These are phyloP conservation scores for Colletotrichum liaoningense DNA, from an alignment of 2,329 filamentous ascomycete species.

Conservation along the genomic window DNA sequence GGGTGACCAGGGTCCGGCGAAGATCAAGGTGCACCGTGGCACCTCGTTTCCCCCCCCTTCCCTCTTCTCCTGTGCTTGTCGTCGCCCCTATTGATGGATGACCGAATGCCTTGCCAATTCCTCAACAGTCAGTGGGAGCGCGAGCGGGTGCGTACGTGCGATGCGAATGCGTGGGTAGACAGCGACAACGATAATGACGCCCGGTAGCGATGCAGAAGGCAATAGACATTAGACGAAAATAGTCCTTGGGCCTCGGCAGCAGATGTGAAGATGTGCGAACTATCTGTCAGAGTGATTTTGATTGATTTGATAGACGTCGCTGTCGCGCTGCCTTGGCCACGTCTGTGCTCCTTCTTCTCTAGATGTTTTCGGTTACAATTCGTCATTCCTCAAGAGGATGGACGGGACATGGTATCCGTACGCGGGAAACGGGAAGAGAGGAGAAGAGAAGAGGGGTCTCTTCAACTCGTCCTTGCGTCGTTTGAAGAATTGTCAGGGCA, in stretches of 20 bases:
- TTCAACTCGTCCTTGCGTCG: neutral
- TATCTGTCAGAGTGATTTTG: neutral
- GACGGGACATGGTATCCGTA: neutral
- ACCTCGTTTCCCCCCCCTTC: too few species aligned
- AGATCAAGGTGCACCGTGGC: neutral
- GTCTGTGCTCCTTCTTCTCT: neutral
- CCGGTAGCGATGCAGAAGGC: neutral
- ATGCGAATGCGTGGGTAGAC: neutral
- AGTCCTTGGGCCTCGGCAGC: neutral
- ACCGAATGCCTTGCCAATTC: neutral
- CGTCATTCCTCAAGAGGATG: neutral
- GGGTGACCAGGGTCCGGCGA: slow-evolving; percentile 9
- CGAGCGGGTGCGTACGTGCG: neutral
- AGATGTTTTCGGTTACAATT: neutral
- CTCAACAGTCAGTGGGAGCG: neutral
- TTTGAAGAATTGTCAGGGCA: slow-evolving; percentile 23
- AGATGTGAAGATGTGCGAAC: neutral
- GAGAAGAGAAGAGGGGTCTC: neutral
- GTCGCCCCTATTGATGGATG: neutral
- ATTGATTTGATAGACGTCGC: neutral
- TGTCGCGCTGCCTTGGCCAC: neutral
- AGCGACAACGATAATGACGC: neutral
- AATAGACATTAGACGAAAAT: neutral
- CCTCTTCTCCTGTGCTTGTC: neutral
- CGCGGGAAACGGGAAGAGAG: too few species aligned